These are phyloP conservation scores for Hanseniaspora vineae DNA, from an alignment of 805 yeast species.

Conservation along the genomic window DNA sequence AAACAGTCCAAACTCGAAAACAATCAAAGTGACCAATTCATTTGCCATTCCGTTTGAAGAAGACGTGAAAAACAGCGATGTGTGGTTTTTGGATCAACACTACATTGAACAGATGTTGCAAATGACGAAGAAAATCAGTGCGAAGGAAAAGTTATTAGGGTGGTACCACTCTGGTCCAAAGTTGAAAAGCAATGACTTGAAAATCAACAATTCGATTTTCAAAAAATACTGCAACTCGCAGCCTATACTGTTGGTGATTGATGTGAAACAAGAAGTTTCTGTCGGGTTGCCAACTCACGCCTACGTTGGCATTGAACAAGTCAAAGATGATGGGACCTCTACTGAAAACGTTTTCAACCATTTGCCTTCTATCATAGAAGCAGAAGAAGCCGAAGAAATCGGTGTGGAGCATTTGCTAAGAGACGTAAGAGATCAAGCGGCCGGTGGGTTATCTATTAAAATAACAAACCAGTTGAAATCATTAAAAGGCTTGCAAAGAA, in stretches of 20 bases:
- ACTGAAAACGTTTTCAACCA: slow-evolving; percentile 89
- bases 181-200: slow-evolving; percentile 73
- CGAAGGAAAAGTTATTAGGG: slow-evolving; percentile 92
- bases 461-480: slow-evolving; percentile 85
- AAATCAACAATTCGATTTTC: slow-evolving; percentile 72
- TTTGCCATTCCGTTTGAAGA: slow-evolving; percentile 98
- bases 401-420: slow-evolving; percentile 95
- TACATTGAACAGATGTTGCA: slow-evolving; percentile 93
- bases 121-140: slow-evolving; percentile 95
- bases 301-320: slow-evolving; percentile 85
- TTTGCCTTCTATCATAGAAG: slow-evolving; percentile 83
- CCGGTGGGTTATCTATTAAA: slow-evolving; percentile 78
- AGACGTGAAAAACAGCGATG: slow-evolving; percentile 70
- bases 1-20: slow-evolving; percentile 31
- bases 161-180: slow-evolving; percentile 99
- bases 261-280: slow-evolving; percentile 50
- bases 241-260: slow-evolving; percentile 81
- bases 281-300: slow-evolving; percentile 96
- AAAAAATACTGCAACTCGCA: slow-evolving; percentile 56
- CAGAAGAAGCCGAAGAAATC: slow-evolving; percentile 98
- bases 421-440: slow-evolving; percentile 93
- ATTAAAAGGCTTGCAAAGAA: slow-evolving; percentile 69
- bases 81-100: slow-evolving; percentile 96
- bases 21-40: slow-evolving; percentile 72
- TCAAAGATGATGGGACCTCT: slow-evolving; percentile 88